Base-by-base conservation (phyloP, 306 rosid genomes). In the Sophora flavescens region DNA sequence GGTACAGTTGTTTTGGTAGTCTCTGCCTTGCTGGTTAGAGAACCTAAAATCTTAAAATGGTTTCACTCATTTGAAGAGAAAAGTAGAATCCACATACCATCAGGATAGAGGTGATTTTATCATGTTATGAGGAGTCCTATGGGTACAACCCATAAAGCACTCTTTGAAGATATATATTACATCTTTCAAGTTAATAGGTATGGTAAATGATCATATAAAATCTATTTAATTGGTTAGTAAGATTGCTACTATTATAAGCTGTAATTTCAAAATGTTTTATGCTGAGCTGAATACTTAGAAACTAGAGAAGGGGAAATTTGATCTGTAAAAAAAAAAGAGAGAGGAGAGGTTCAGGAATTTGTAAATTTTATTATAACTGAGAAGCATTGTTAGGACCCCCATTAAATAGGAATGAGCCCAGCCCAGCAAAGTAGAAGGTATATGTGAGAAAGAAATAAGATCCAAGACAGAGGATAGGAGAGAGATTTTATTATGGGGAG, bases 201-300 rank as follows among this genome's bases (percentile, higher is more conserved):
- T 74, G 17, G 63, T 56, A 18, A 57, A 45, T 33, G 8, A 52
- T 47, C 60, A 42, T 54, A 12, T 54, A 57, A 63, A 60, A 59
- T 60, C 39, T 12, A 33, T 32, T 45, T 68, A 3, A 42, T 39
- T 17, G 51, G 42, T 62, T 14, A 26, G 22, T 38, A 28, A n/a
- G n/a, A n/a, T 58, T 52, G 60, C 68, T 36, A 7, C 50, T 74
- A 38, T 35, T 66, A 11, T 14, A 41, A 61, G 74, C 66, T 52
- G n/a, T 65, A 35, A 2, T 56, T 63, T 70, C 11, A 10, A 32
- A 35, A 15, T 81, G 30, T 26, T 68, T 70, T 15, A 50, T 58
- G 14, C 42, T 28, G 45, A 36, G 47, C 14, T 51, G 38, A 62
- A 52, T 52, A 38, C 57, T 9, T 63, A 53, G 66, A 67, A 70